Base-by-base conservation (phyloP, 1,139 yeast genomes). In the Geotrichum cucujoidarum region DNA sequence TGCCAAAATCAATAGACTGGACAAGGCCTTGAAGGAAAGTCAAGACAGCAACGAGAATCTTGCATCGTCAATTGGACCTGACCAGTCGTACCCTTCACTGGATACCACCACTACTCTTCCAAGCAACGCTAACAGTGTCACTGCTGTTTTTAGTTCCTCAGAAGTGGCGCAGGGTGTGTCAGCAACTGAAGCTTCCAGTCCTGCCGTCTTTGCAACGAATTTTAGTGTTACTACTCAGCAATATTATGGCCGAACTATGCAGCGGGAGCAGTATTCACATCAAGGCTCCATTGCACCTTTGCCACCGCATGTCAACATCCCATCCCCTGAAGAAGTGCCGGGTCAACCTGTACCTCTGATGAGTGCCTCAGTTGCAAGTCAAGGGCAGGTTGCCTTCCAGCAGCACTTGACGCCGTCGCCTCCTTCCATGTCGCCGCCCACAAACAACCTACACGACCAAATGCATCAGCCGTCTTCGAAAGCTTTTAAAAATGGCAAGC, bases 1-100 rank as follows among this genome's bases (percentile, higher is more conserved):
- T 27, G 44, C 52, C 7, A 60, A 61, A 47, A 54, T 61, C 30
- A 43, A 50, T 27, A 38, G 44, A 25, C 53, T 61, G 37, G 55
- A 55, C 46, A 32, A 50, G 18, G 55, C 52, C 35, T 44, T 58
- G 17, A 53, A 45, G 5, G 51, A 51, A 33, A 51, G 55, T 14
- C 53, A 51, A 22, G 46, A 29, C 16, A 56, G 52, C 13, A 17
- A 24, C 13, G 24, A 24, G 18, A 35, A n/a, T 18, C 45, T 18
- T 7, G 33, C 13, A 14, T 8, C 27, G 2, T 29, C 17, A 22
- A 14, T 8, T 11, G 16, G n/a, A 13, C 14, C n/a, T n/a, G 42
- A 7, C 20, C 13, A 29, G 14, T 14, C 17, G 32, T 13, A 11
- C n/a, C 21, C 30, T 10, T n/a, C n/a, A n/a, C n/a, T n/a, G n/a